Evolutionary conservation across 331 rosid species (phyloP).

Genomic region (Rhamnella rubrinervis): DNA sequence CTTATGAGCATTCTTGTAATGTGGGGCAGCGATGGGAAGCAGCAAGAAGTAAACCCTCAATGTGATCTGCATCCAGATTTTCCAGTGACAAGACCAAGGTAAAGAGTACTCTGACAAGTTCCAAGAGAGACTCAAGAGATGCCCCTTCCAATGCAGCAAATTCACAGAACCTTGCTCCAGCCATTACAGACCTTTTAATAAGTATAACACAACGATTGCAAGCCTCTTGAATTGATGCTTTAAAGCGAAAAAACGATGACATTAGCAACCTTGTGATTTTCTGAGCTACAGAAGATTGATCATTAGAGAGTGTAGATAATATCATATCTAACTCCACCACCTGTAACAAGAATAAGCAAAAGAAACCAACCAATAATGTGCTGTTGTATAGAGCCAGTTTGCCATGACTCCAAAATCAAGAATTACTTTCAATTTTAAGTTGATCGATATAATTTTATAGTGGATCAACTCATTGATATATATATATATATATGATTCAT

Average conservation of each 20-base stretch:
- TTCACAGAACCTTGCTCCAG: constrained; percentile 88
- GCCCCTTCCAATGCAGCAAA: constrained; percentile 63
- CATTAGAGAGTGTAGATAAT: constrained; percentile 59
- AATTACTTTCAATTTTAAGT: too few relatives aligned
- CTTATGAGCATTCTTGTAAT: constrained; percentile 46
- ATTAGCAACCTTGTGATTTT: constrained; percentile 74
- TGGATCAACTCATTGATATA: too few relatives aligned
- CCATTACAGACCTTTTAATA: constrained; percentile 70
- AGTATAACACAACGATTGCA: constrained; percentile 87
- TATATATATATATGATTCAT: too few relatives aligned
- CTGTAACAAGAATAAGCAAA: constrained; percentile 49
- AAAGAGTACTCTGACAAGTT: constrained; percentile 60
- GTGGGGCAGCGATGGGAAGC: constrained; percentile 52
- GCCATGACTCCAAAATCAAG: too few relatives aligned
- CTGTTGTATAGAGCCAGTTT: too few relatives aligned
- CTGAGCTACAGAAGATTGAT: constrained; percentile 72
- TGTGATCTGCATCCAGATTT: constrained; percentile 43
- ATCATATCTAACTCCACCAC: constrained; percentile 68
- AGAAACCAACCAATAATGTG: too few relatives aligned
- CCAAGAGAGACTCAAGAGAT: constrained; percentile 60
- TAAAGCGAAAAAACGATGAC: constrained; percentile 82
- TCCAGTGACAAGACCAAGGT: constrained; percentile 52
- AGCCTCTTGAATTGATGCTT: constrained; percentile 66
- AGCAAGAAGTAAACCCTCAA: constrained; percentile 80
- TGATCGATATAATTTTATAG: too few relatives aligned